Evolutionary conservation across 2,329 filamentous ascomycete species (phyloP), one percentile per base, ranked within the genome.

Genomic region (Curvularia lunata): DNA sequence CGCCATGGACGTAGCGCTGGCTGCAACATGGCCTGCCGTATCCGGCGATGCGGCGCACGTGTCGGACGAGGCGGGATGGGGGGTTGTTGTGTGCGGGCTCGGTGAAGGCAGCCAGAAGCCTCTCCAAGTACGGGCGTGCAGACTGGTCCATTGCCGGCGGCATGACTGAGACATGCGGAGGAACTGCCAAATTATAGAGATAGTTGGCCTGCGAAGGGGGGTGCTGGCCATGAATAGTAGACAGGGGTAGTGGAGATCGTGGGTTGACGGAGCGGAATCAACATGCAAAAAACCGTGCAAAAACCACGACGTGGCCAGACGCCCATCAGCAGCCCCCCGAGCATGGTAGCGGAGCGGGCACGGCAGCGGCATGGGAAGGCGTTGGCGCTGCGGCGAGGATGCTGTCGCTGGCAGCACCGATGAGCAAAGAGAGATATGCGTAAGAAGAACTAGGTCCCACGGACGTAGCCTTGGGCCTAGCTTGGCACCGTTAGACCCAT

Each of bases 391-490:
- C 54, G 13, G 51, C 54, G 54, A 60, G 42, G 48, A 49, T 58
- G 37, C 43, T 54, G 57, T 52, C 54, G 48, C 45, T 40, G 34
- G 54, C 48, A 63, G 57, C 54, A 63, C 60, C 60, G 60, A 63
- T 63, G 60, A 61, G 60, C 57, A 59, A 59, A 57, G 57, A 51
- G 60, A 59, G 59, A 66, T 66, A 66, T 66, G 63, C 57, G 61
- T 58, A 62, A 66, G 62, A 65, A 63, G 65, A 65, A 64, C 61
- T 62, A 64, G 66, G 56, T 67, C 63, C 52, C 59, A 61, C 56
- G 59, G 62, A 58, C 57, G 62, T 56, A 64, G 65, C 63, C 55
- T 55, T 61, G 58, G 60, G 60, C 51, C 37, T 60, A 48, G 59
- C 60, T 66, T 65, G 62, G 65, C 65, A 56, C 54, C 55, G 56